Base-by-base conservation (phyloP, 2,329 filamentous ascomycete species). In the Dactylellina leptospora region DNA sequence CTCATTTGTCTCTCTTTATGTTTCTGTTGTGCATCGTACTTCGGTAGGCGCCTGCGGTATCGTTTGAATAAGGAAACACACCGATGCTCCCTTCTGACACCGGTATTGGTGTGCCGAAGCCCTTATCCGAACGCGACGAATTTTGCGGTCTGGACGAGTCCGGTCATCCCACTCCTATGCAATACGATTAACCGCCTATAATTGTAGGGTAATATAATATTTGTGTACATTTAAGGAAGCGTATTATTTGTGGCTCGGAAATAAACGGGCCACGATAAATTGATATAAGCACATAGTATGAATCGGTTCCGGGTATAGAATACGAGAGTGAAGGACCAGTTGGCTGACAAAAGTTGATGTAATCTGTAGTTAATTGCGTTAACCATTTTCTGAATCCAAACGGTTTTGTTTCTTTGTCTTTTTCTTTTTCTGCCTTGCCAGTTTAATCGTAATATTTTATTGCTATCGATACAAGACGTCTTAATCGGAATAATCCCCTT, bases 61-160 rank as follows among this genome's bases (percentile, higher is more conserved):
- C n/a, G n/a, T n/a, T n/a, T n/a, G n/a, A n/a, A n/a, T n/a, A n/a
- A n/a, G n/a, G n/a, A 40, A 40, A 40, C 36, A 33, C 36, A 40
- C 13, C 5, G 36, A 40, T 4, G 10, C 45, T 33, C 22, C 50
- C 23, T 48, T 42, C 55, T 56, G 60, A 64, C 55, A 56, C 60
- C 60, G 60, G 60, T 48, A 25, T 27, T n/a, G 27, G 6, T 11
- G 13, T 50, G 50, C 60, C 60, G 60, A 63, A 64, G 51, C 50
- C 60, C 50, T 56, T 45, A 64, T 64, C 60, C 51, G 50, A 64
- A 48, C 51, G 48, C 48, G 48, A 54, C 28, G 11, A 45, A n/a
- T 38, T 54, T 36, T 16, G n/a, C 23, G 38, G 45, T 60, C 55
- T 61, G 47, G 44, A 47, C 18, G 25, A 28, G 27, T 40, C 33